These are phyloP conservation scores for Cyclotella baltica DNA, from an alignment of 108 stramenopile genomes.

Conservation along the genomic window DNA sequence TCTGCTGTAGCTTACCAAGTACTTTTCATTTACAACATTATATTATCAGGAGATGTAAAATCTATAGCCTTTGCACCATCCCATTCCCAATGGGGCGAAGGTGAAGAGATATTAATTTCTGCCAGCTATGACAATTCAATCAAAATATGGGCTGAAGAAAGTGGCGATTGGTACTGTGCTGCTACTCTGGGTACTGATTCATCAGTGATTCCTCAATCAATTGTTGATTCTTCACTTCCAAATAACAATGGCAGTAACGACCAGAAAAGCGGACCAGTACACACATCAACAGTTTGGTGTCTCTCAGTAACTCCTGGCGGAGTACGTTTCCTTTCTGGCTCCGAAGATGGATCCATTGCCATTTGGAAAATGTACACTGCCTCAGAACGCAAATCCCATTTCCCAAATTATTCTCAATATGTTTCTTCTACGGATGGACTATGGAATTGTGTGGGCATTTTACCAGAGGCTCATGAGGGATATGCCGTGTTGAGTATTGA, in stretches of 20 bases:
- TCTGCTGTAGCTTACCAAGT: background rate
- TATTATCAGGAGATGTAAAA: conserved; percentile 85
- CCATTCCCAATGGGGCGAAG: conserved; percentile 82
- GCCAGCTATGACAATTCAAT: conserved; percentile 94
- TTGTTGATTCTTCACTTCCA: background rate
- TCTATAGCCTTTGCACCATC: conserved; percentile 85
- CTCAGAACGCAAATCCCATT: conserved; percentile 45
- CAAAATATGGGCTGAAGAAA: conserved; percentile 94
- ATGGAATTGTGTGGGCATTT: conserved; percentile 77
- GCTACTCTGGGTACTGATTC: conserved; percentile 57
- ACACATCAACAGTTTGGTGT: conserved; percentile 91
- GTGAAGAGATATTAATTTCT: conserved; percentile 85
- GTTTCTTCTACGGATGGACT: conserved; percentile 50
- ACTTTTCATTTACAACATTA: background rate
- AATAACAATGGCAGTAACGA: background rate
- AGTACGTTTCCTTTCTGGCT: conserved; percentile 80
- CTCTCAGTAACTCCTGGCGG: conserved; percentile 82
- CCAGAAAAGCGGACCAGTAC: conserved; percentile 40
- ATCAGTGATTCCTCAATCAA: background rate
- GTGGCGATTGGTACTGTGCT: conserved; percentile 96
- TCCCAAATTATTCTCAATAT: background rate
- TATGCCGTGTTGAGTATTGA: conserved; percentile 75
- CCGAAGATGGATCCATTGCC: conserved; percentile 75
- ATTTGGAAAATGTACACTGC: conserved; percentile 79
- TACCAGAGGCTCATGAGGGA: conserved; percentile 71